Evolutionary conservation across 2,329 filamentous ascomycete species (phyloP), one percentile per base, ranked within the genome.

Genomic region (Penicillium sp.): DNA sequence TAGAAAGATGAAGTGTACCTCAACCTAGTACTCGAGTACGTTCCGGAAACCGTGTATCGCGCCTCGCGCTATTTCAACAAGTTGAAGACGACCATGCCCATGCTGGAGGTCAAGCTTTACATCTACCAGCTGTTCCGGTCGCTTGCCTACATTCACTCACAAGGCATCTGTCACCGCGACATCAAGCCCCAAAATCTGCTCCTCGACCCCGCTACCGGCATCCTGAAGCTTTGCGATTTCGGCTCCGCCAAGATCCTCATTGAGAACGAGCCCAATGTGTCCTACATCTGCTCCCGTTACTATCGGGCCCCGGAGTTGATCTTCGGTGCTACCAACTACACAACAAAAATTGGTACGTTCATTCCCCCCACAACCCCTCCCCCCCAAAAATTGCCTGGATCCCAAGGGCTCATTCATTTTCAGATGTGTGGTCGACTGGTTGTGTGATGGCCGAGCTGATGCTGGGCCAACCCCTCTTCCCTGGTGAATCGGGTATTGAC

Each of bases 401-500:
- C 18, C 36, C 10, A 21, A 12, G 28, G 47, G 63, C 46, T 29
- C n/a, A 45, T 31, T n/a, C 7, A 7, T 31, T 24, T 1, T 21
- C 64, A 99, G 94, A 99, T 78, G 93, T 99, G 43, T 99, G 94
- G 94, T 99, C 94, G 42, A 99, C 94, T 47, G 94, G 94, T 51
- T 99, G 94, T 74, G 94, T 99, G 59, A 99, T 99, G 94, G 94
- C 94, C 21, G 94, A 99, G 76, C 80, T 99, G 70, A 99, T 99
- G 94, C 85, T 99, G 59, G 94, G 94, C 47, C 94, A 99, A 74
- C 94, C 94, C 9, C 81, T 99, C 57, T 99, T 99, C 81, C 94
- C 94, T 24, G 94, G 94, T 66, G 94, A 99, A 76, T 99, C 94
- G 44, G 94, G 94, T 60, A 99, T 99, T 68, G 94, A 99, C 71